phyloP scores from a whole-genome alignment of 2,329 filamentous ascomycete species.

The Paramyrothecium roridum region DNA sequence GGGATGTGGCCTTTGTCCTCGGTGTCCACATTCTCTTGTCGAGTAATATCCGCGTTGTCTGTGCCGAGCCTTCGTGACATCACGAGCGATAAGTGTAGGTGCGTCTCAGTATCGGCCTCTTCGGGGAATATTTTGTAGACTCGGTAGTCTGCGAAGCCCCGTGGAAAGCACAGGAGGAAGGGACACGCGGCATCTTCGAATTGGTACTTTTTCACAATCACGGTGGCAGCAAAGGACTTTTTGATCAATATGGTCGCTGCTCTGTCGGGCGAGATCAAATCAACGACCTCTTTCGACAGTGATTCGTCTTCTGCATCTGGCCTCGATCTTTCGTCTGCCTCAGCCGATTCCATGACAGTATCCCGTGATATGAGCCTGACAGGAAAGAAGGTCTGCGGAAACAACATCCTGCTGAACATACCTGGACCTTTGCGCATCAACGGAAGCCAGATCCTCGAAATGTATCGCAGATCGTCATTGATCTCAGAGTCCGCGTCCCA shows the following conservation, averaged over 20 bases:
- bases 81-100: background rate
- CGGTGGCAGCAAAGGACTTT: constrained; percentile 5
- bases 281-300: constrained; percentile 1
- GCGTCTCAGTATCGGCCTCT: background rate
- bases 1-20: too few species aligned
- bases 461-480: background rate
- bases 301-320: background rate
- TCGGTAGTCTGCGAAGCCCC: constrained; percentile 2
- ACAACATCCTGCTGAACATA: background rate
- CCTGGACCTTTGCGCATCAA: background rate
- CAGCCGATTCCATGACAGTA: background rate
- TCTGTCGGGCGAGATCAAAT: constrained; percentile 3
- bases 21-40: background rate
- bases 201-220: constrained; percentile 2
- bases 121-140: constrained; percentile 5
- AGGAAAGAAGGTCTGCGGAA: background rate
- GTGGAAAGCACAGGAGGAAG: constrained; percentile 7
- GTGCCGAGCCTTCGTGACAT: background rate
- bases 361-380: background rate
- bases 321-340: background rate
- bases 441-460: constrained; percentile 1
- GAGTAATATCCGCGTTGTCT: background rate
- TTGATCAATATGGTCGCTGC: constrained; percentile 5
- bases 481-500: constrained; percentile 1
- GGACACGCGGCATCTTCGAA: constrained; percentile 3